Percentiles rank a stretch among this genome's conserved stretches.
These are phyloP conservation scores for Psilocybe sp. DNA, from an alignment of 768 basidiomycete genomes.

Conservation along the genomic window DNA sequence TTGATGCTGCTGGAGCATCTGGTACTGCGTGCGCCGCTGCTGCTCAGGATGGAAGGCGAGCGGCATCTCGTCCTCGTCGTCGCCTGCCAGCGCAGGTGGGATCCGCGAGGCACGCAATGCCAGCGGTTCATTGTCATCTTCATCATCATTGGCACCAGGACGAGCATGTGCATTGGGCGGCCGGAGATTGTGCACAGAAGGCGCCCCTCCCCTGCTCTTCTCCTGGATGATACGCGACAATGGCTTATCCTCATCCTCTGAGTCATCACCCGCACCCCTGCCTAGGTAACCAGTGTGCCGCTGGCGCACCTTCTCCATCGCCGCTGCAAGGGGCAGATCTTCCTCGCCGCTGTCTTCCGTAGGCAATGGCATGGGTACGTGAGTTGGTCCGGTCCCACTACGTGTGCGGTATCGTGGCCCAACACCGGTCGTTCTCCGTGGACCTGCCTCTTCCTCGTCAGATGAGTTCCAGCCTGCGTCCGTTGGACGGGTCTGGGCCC, in stretches of 20 bases:
- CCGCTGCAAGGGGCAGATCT: conserved; percentile 72
- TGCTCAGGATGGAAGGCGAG: conserved; percentile 77
- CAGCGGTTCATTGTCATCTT: conserved; percentile 72
- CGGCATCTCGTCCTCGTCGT: conserved; percentile 66
- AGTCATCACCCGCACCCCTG: conserved; percentile 32
- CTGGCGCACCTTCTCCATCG: conserved; percentile 48
- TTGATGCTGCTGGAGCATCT: conserved; percentile 49
- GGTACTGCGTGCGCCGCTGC: conserved; percentile 70
- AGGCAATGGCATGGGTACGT: conserved; percentile 6
- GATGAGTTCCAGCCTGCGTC: conserved; percentile 56
- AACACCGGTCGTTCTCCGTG: conserved; percentile 54
- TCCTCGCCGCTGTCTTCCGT: conserved; percentile 68
- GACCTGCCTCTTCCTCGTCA: conserved; percentile 57
- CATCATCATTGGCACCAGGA: conserved; percentile 29
- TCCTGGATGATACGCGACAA: conserved; percentile 46
- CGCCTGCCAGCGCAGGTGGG: conserved; percentile 16
- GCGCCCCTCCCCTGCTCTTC: conserved; percentile 14
- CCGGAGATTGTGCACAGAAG: conserved; percentile 27
- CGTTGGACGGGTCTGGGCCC: conserved; percentile 11
- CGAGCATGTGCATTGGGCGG: conserved; percentile 10
- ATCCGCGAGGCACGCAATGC: conserved; percentile 63
- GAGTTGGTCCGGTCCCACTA: conserved; percentile 10
- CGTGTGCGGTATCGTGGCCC: conserved; percentile 49
- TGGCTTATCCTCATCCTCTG: conserved; percentile 76
- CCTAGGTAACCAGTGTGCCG: conserved; percentile 35